Percentiles rank a stretch among this genome's conserved stretches.
Conservation (phyloP, 176 grass and related monocot genomes). For the Elymus sibiricus region DNA sequence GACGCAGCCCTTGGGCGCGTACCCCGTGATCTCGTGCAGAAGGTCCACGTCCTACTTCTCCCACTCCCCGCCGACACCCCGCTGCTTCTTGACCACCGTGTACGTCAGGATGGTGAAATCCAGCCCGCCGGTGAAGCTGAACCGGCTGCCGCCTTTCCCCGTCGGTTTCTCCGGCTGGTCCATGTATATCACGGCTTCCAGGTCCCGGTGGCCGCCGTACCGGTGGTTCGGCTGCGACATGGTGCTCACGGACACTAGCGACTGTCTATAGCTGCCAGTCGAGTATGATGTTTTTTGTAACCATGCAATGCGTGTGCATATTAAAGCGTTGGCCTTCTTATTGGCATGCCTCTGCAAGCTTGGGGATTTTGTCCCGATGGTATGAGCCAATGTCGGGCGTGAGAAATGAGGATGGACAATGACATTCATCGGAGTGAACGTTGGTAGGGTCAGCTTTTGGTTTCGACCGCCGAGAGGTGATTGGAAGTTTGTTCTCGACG, state of each 20-base stretch:
- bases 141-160: neutral
- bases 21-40: conserved; percentile 60
- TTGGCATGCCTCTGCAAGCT: conserved; percentile 21
- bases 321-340: neutral
- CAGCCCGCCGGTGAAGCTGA: conserved; percentile 49
- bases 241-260: neutral
- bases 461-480: neutral
- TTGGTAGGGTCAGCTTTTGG: conserved; percentile 9
- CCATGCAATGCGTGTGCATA: neutral
- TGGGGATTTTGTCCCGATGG: conserved; percentile 26
- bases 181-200: conserved; percentile 42
- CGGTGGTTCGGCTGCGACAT: conserved; percentile 40
- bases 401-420: conserved; percentile 34
- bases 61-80: conserved; percentile 40
- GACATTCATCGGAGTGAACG: conserved; percentile 33
- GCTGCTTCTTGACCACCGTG: conserved; percentile 59
- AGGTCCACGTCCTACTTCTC: conserved; percentile 65
- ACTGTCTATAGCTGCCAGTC: neutral
- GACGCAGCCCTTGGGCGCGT: conserved; percentile 66
- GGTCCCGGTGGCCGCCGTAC: conserved; percentile 29
- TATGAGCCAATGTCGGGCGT: conserved; percentile 22
- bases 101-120: conserved; percentile 61
- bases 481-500: too few species aligned
- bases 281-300: too few species aligned
- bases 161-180: neutral